phyloP scores from a whole-genome alignment of 768 basidiomycete genomes.

The Calvatia gigantea region DNA sequence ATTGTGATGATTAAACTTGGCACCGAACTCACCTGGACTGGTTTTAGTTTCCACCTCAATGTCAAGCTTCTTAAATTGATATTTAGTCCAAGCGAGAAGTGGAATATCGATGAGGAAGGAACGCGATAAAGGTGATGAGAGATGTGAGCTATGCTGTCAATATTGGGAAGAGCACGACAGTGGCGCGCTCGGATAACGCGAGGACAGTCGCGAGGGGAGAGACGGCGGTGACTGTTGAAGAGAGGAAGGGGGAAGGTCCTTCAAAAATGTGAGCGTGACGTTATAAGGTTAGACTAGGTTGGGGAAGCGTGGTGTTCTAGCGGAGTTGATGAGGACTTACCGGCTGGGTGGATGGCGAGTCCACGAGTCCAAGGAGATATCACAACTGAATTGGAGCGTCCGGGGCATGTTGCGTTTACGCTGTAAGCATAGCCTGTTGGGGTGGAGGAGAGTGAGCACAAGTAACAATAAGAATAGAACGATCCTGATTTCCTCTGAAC shows the following conservation, averaged over 20 bases:
- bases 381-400: conserved; percentile 31
- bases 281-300: not conserved
- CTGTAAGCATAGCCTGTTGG: conserved; percentile 53
- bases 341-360: conserved; percentile 72
- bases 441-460: not conserved
- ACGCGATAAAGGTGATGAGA: conserved; percentile 63
- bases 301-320: not conserved
- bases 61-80: conserved; percentile 51
- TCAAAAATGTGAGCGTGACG: not conserved
- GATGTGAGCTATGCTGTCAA: conserved; percentile 71
- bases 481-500: conserved; percentile 58
- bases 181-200: conserved; percentile 55
- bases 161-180: conserved; percentile 59
- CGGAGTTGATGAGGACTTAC: conserved; percentile 34
- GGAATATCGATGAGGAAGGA: conserved; percentile 78
- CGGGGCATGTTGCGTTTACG: conserved; percentile 33
- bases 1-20: too few relatives aligned
- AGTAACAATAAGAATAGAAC: conserved; percentile 12
- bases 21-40: conserved; percentile 64
- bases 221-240: conserved; percentile 41
- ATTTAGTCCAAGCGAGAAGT: conserved; percentile 58
- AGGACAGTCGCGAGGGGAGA: conserved; percentile 63
- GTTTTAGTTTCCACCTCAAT: conserved; percentile 46
- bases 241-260: not conserved
- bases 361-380: conserved; percentile 70